phyloP scores from a whole-genome alignment of 495 filamentous ascomycete species.

The Podospora comata region DNA sequence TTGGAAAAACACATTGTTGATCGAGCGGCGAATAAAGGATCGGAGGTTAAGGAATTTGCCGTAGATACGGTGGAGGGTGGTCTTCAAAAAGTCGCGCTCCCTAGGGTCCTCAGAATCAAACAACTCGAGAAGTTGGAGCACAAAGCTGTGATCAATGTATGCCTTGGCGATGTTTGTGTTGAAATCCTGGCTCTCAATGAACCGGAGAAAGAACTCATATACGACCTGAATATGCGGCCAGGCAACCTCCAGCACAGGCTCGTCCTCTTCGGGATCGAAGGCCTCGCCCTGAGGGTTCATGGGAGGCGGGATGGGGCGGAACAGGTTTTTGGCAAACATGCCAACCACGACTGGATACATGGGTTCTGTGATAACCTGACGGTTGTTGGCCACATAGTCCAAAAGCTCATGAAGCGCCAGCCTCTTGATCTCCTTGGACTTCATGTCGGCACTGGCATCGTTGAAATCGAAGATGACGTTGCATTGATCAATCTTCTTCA shows the following conservation, averaged over 20 bases:
- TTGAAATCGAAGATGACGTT: conserved; percentile 99
- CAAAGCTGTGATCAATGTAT: conserved; percentile 97
- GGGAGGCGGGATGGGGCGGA: conserved; percentile 92
- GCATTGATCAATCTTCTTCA: conserved; percentile 99
- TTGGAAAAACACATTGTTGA: conserved; percentile 99
- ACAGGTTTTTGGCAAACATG: conserved; percentile 99
- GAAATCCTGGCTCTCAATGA: conserved; percentile 99
- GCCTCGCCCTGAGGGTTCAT: conserved; percentile 98
- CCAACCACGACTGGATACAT: conserved; percentile 99
- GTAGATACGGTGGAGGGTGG: conserved; percentile 95
- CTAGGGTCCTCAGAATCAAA: conserved; percentile 98
- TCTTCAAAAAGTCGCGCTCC: conserved; percentile 97
- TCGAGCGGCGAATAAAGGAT: conserved; percentile 95
- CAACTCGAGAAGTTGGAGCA: conserved; percentile 92
- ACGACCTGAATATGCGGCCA: conserved; percentile 99
- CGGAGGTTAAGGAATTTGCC: conserved; percentile 98
- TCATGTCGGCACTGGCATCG: conserved; percentile 97
- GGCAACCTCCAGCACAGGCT: conserved; percentile 95
- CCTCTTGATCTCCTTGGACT: conserved; percentile 99
- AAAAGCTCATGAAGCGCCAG: conserved; percentile 93
- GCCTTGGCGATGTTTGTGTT: conserved; percentile 99
- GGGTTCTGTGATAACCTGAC: conserved; percentile 95
- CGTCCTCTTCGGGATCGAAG: conserved; percentile 98
- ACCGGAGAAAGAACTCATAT: conserved; percentile 98
- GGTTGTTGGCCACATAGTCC: conserved; percentile 97